phyloP scores from a whole-genome alignment of 192 early-diverging fungal species.

The Coemansia sp. region DNA sequence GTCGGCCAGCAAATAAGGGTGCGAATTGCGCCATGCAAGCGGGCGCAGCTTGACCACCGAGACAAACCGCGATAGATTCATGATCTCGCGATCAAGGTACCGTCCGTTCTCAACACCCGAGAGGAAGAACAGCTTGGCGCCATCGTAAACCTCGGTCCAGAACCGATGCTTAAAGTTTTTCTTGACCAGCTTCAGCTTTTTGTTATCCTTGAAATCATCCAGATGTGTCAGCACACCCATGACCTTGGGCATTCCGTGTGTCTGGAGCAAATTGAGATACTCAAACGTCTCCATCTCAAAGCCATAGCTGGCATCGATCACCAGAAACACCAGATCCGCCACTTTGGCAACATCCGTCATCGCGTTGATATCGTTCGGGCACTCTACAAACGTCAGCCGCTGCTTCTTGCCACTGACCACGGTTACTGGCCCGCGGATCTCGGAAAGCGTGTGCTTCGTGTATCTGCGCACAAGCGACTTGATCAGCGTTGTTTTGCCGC shows the following conservation, averaged over 20 bases:
- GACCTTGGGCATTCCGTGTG: constrained; percentile 95
- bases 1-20: constrained; percentile 97
- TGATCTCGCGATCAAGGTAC: constrained; percentile 89
- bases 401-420: constrained; percentile 94
- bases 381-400: constrained; percentile 95
- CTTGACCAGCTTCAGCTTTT: constrained; percentile 81
- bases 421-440: constrained; percentile 95
- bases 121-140: constrained; percentile 98
- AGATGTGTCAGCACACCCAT: constrained; percentile 98
- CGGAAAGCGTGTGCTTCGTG: constrained; percentile 87
- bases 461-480: constrained; percentile 92
- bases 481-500: constrained; percentile 97
- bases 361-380: constrained; percentile 92
- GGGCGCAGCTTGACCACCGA: constrained; percentile 99
- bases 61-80: constrained; percentile 94
- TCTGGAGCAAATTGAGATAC: constrained; percentile 95
- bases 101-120: constrained; percentile 92
- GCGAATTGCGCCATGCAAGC: constrained; percentile 92
- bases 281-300: constrained; percentile 99
- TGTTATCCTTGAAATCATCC: constrained; percentile 94
- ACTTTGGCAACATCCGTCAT: constrained; percentile 98
- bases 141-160: constrained; percentile 99
- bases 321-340: constrained; percentile 90
- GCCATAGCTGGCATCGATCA: constrained; percentile 96
- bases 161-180: constrained; percentile 97